Conservation (phyloP, 805 yeast genomes). For the Zygotorulaspora sp. region DNA sequence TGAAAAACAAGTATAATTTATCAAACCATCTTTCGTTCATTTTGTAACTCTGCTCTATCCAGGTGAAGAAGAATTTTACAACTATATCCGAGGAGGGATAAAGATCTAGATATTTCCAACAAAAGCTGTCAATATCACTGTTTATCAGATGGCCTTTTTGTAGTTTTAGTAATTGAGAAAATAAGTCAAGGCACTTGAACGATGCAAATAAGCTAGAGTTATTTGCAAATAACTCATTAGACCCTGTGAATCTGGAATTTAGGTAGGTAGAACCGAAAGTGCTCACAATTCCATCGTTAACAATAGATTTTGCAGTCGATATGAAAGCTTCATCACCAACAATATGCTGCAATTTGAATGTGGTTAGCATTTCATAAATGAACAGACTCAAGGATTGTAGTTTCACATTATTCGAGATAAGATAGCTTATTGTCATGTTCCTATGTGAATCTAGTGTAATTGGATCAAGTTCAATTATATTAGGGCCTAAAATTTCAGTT, state of each 20-base stretch:
- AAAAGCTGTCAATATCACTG: conserved; percentile 44
- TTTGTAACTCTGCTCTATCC: conserved; percentile 53
- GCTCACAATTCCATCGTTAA: conserved; percentile 14
- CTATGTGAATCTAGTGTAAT: conserved; percentile 33
- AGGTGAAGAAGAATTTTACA: conserved; percentile 45
- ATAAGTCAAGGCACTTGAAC: conserved; percentile 48
- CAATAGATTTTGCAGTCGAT: conserved; percentile 20
- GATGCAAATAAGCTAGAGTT: conserved; percentile 41
- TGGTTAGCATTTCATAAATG: conserved; percentile 27
- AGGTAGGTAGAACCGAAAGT: conserved; percentile 22
- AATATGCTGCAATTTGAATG: conserved; percentile 24
- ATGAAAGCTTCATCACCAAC: conserved; percentile 32
- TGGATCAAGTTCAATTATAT: conserved; percentile 35
- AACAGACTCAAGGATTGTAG: conserved; percentile 23
- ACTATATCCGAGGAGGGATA: conserved; percentile 43
- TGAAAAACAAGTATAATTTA: conserved; percentile 48
- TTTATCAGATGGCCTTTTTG: conserved; percentile 45
- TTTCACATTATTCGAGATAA: conserved; percentile 36
- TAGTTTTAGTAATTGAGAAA: conserved; percentile 54
- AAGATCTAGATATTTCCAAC: conserved; percentile 57
- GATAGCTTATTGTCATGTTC: conserved; percentile 36
- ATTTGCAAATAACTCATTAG: conserved; percentile 42
- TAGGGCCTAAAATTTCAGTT: conserved; percentile 57
- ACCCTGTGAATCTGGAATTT: conserved; percentile 28
- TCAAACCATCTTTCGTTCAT: conserved; percentile 50